A percentile compares a stretch with the other conserved stretches of the same genome.
Evolutionary conservation across 148 eudicot genomes (phyloP).

Genomic region (Simmondsia chinensis): DNA sequence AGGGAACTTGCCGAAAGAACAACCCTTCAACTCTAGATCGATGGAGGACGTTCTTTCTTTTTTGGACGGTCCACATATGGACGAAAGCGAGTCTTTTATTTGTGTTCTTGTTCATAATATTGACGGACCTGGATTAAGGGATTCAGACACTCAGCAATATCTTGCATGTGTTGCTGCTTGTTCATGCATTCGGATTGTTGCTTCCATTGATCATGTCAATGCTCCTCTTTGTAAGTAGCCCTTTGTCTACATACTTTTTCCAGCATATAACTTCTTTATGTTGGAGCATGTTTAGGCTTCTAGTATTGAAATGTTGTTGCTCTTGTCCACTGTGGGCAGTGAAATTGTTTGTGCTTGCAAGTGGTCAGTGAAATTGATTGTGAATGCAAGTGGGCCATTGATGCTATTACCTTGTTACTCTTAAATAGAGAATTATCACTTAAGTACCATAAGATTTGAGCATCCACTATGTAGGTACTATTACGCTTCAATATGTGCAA

Average conservation of each 20-base stretch:
- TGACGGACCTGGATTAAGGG: conserved; percentile 92
- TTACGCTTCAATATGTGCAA: no score
- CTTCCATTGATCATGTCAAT: conserved; percentile 91
- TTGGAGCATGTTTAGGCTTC: neutral
- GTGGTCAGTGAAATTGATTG: no score
- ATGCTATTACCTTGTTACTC: no score
- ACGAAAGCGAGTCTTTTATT: conserved; percentile 36
- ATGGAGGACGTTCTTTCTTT: conserved; percentile 65
- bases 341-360: no score
- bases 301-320: no score
- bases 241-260: neutral
- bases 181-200: conserved; percentile 65
- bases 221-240: conserved; percentile 69
- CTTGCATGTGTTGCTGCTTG: conserved; percentile 83
- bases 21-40: conserved; percentile 53
- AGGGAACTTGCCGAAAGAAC: conserved; percentile 36
- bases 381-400: no score
- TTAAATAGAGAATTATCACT: no score
- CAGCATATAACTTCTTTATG: no score
- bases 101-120: conserved; percentile 80
- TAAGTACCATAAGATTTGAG: no score
- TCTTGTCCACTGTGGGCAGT: no score
- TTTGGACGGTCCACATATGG: conserved; percentile 46
- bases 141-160: conserved; percentile 68
- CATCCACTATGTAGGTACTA: no score